Base-by-base conservation (phyloP, 179 eudicot species). In the Heliamphora pulchella region DNA sequence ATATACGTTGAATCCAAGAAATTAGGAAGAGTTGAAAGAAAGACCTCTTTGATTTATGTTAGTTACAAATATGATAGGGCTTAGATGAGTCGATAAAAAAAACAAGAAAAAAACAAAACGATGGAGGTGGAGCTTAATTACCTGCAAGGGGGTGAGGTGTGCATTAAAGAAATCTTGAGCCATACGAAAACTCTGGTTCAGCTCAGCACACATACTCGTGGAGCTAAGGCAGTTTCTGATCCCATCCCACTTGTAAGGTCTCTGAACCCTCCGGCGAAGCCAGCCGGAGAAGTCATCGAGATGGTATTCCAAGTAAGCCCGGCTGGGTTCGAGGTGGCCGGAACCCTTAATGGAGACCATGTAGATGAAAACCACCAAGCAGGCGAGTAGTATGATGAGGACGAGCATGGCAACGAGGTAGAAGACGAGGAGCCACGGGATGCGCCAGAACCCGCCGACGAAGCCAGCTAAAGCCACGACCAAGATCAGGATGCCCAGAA, bases 151-250 rank as follows among this genome's bases (percentile, higher is more conserved):
- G 67, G 89, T 83, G 74, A 94, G 86, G 48, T 88, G 97, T n/a
- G 96, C 91, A 87, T 85, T 88, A 78, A 94, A 94, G 81, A 94
- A 94, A 86, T 89, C 94, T 68, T 88, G 94, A 89, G 98, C 93
- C 85, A 85, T 83, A 6, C 85, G 80, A 78, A 91, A 94, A 72
- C 90, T 89, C 84, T 89, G 94, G 67, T 91, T 94, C 85, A 94
- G 70, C 79, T 90, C 92, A 44, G 87, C 86, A 82, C 98, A 94
- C 86, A 82, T 83, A 18, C 89, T 88, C 0, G 96, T 82, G 6
- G 89, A 85, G 81, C 93, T 89, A 77, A 94, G 85, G 43, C 98
- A 94, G 22, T 48, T 84, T 80, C 89, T 89, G 9, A 94, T 91
- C 75, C 87, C 67, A 57, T 89, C 93, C 98, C 98, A 94, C 84